Percentiles rank a stretch among this genome's conserved stretches.
Evolutionary conservation across 192 early-diverging fungal species (phyloP).

Genomic region (Helicostylum pulchrum): DNA sequence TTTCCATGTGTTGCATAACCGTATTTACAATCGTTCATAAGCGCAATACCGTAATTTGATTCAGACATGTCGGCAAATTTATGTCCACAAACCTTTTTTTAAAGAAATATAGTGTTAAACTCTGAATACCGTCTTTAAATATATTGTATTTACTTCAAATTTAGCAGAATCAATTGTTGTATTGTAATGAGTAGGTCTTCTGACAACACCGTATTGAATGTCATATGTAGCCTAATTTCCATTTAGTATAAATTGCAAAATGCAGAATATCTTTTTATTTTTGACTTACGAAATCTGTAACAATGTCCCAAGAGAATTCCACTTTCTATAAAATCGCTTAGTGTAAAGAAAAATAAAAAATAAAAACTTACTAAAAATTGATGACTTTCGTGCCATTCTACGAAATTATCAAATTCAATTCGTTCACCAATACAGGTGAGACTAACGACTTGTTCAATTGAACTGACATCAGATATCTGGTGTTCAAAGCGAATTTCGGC

Average conservation of each 20-base stretch:
- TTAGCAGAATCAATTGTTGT: constrained; percentile 86
- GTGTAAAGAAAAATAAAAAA: neutral
- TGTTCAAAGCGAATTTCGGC: constrained; percentile 68
- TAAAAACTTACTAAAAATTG: constrained; percentile 63
- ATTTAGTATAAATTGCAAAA: neutral
- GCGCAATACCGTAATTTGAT: constrained; percentile 88
- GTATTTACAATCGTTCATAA: constrained; percentile 97
- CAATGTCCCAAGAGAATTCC: constrained; percentile 86
- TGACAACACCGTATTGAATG: constrained; percentile 89
- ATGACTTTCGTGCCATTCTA: constrained; percentile 92
- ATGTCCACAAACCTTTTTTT: constrained; percentile 94
- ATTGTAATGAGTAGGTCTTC: constrained; percentile 93
- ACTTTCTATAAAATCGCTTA: constrained; percentile 63
- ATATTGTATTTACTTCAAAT: constrained; percentile 80
- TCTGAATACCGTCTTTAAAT: neutral
- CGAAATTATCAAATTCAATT: constrained; percentile 84
- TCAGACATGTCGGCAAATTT: constrained; percentile 96
- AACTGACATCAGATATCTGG: constrained; percentile 62
- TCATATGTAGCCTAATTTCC: constrained; percentile 83
- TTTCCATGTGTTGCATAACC: constrained; percentile 86
- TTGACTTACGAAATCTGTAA: constrained; percentile 54
- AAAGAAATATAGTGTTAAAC: neutral
- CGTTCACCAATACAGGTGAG: constrained; percentile 66
- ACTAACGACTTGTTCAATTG: constrained; percentile 72
- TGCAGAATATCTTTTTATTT: neutral